Evolutionary conservation across 768 basidiomycete species (phyloP), one percentile per base, ranked within the genome.

Genomic region (Sarcomyxa edulis): DNA sequence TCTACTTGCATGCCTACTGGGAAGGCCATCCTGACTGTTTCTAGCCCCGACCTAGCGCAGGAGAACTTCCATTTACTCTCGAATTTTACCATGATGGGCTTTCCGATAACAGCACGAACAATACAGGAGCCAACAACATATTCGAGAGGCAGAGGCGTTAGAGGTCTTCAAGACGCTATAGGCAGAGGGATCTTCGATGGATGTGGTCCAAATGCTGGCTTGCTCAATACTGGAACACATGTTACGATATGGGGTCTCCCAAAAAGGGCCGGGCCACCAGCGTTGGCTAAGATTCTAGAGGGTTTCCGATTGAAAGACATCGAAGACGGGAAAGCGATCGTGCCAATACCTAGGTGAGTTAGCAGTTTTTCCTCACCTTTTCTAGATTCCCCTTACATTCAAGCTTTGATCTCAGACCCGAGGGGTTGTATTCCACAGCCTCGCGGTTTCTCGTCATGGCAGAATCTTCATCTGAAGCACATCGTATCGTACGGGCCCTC

Each of bases 171-270:
- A 26, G 48, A 59, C 11, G 59, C 55, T 11, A 51, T 43, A 11
- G 38, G 38, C 14, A 43, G 59, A 22, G 59, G 53, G 1, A 29
- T 52, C 2, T 27, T 58, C 15, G 38, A 37, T 25, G 69, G 70
- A 4, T 63, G 64, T 39, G 81, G 78, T 7, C 69, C 73, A 7
- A 66, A 65, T 25, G 84, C 71, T n/a, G 65, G 72, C 11, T 54
- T 78, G 33, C 45, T 56, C 7, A 66, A 72, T 30, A 56, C 59
- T 24, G 77, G 75, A 7, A 74, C 56, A 44, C 66, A 65, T 36
- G 84, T 87, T 16, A 66, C 77, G 5, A 48, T 85, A 1, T 72
- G 64, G 54, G 86, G 85, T 2, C 50, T 87, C 26, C 81, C 84
- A 0, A 73, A 71, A 3, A 76, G 55, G 47, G 51, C 70, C 0